phyloP scores from a whole-genome alignment of 2,329 filamentous ascomycete genomes.

The Metarhizium robertsii region DNA sequence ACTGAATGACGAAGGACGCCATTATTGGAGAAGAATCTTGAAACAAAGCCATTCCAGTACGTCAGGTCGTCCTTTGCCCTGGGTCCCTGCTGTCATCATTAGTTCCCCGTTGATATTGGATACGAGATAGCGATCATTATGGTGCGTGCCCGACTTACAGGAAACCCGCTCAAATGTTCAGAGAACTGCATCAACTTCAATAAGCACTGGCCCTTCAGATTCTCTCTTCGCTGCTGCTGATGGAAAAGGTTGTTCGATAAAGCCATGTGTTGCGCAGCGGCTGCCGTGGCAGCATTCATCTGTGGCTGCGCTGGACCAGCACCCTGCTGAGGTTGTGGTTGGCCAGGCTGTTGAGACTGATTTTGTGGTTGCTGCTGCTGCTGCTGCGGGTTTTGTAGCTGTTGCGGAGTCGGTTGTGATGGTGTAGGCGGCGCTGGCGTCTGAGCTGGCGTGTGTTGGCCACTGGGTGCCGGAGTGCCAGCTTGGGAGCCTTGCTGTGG shows the following conservation, averaged over 20 bases:
- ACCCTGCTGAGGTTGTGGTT: constrained; percentile 2
- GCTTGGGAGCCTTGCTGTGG: constrained; percentile 14
- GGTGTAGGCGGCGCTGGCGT: constrained; percentile 25
- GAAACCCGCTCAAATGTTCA: constrained; percentile 51
- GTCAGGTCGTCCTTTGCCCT: constrained; percentile 56
- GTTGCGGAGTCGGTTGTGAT: constrained; percentile 6
- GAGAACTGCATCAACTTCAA: constrained; percentile 53
- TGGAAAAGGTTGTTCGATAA: constrained; percentile 24
- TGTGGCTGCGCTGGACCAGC: constrained; percentile 15
- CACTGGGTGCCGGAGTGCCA: constrained; percentile 7
- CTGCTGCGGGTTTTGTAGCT: constrained; percentile 22
- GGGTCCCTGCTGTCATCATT: constrained; percentile 34
- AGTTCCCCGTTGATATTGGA: neutral
- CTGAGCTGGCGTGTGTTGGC: constrained; percentile 31
- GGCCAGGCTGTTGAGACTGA: constrained; percentile 19
- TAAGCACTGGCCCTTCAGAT: constrained; percentile 47
- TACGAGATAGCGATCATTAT: neutral
- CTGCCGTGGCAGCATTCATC: constrained; percentile 15
- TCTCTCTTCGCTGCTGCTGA: constrained; percentile 41
- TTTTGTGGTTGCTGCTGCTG: constrained; percentile 22
- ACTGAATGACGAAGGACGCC: constrained; percentile 72
- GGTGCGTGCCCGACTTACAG: constrained; percentile 26
- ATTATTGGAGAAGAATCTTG: constrained; percentile 67
- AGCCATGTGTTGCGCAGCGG: constrained; percentile 25
- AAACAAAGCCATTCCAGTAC: constrained; percentile 75